Conservation (phyloP, 768 basidiomycete genomes). For the Rhizopogon roseolus region DNA sequence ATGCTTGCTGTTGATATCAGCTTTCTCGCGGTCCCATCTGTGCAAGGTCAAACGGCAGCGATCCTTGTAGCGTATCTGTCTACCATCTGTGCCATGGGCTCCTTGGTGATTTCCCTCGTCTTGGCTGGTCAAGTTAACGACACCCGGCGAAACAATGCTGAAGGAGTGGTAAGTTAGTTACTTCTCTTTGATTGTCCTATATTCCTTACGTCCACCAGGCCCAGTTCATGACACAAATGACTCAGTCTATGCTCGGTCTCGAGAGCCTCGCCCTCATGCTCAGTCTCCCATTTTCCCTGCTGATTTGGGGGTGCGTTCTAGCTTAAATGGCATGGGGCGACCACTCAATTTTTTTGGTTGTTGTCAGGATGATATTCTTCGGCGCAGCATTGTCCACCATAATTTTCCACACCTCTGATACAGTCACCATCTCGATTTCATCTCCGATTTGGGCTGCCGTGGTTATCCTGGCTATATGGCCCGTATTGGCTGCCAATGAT, state of each 20-base stretch:
- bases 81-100: conserved; percentile 28
- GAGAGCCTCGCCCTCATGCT: conserved; percentile 27
- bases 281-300: conserved; percentile 26
- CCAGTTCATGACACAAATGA: conserved; percentile 14
- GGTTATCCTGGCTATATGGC: background rate
- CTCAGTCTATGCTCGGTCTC: conserved; percentile 12
- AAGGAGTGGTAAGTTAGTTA: conserved; percentile 21
- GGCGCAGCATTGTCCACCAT: conserved; percentile 17
- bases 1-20: conserved; percentile 50
- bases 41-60: conserved; percentile 16
- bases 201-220: conserved; percentile 9
- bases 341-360: background rate
- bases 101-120: conserved; percentile 30
- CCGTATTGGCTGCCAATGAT: background rate
- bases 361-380: conserved; percentile 17
- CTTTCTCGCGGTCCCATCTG: conserved; percentile 46
- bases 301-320: conserved; percentile 25
- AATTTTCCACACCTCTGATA: conserved; percentile 17
- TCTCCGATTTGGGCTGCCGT: background rate
- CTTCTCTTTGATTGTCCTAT: background rate
- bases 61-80: conserved; percentile 31
- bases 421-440: conserved; percentile 7
- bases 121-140: conserved; percentile 32
- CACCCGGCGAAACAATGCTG: conserved; percentile 12
- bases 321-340: too few species aligned